Evolutionary conservation across 1,139 yeast species (phyloP).

Genomic region (Torulaspora pretoriensis): DNA sequence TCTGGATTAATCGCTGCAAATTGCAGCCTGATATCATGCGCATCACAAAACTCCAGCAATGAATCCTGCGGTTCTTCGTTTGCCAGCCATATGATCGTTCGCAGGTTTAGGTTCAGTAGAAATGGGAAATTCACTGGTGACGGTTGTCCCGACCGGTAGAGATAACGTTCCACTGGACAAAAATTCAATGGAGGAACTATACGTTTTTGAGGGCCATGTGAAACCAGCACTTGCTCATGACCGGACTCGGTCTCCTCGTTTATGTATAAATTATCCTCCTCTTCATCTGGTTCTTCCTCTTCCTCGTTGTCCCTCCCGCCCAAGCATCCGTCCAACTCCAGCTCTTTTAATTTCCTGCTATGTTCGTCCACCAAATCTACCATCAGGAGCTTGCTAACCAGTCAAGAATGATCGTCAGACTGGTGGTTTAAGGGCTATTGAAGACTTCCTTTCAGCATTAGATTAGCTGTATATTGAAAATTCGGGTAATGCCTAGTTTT

Average conservation of each 20-base stretch:
- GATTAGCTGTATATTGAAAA: neutral
- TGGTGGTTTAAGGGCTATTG: neutral
- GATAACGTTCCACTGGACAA: slow-evolving; percentile 84
- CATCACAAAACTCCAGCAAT: slow-evolving; percentile 74
- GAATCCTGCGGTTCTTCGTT: slow-evolving; percentile 93
- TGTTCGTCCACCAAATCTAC: slow-evolving; percentile 2
- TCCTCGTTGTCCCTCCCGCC: slow-evolving; percentile 5
- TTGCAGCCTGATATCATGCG: slow-evolving; percentile 58
- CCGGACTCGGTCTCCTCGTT: slow-evolving; percentile 36
- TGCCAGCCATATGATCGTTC: slow-evolving; percentile 88
- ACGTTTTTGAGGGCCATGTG: slow-evolving; percentile 51
- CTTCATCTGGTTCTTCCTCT: slow-evolving; percentile 25
- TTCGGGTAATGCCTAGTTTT: neutral
- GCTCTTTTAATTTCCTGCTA: slow-evolving; percentile 1
- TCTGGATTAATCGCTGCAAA: slow-evolving; percentile 56
- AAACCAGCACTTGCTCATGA: slow-evolving; percentile 26
- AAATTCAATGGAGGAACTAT: slow-evolving; percentile 93
- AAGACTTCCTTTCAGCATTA: neutral
- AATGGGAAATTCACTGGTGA: slow-evolving; percentile 89
- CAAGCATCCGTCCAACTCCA: slow-evolving; percentile 5
- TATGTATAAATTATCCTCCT: slow-evolving; percentile 29
- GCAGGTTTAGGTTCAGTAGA: slow-evolving; percentile 64
- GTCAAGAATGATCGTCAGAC: neutral
- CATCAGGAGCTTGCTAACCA: neutral
- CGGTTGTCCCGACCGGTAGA: slow-evolving; percentile 94